Percentiles rank a stretch among this genome's conserved stretches.
phyloP scores from a whole-genome alignment of 441 rosid genomes.

The Populus hybrid region DNA sequence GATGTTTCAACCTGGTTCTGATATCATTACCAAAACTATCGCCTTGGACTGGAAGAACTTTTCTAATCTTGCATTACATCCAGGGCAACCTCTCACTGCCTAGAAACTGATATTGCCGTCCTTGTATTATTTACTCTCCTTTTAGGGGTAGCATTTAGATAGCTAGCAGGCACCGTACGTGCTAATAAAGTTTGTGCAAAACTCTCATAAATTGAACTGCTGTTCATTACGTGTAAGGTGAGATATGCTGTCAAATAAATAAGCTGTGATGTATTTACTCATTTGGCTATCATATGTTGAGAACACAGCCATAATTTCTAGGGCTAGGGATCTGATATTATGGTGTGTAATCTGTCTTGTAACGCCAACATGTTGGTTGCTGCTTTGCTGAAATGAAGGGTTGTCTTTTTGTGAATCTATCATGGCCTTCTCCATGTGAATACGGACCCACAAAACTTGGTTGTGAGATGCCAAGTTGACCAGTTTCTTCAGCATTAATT shows the following conservation, averaged over 20 bases:
- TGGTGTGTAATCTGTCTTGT: conserved; percentile 9
- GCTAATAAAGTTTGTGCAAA: conserved; percentile 15
- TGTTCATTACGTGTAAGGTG: conserved; percentile 19
- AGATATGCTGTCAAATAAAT: conserved; percentile 40
- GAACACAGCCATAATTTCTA: background rate
- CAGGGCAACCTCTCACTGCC: background rate
- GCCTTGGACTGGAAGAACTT: background rate
- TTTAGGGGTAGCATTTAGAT: conserved; percentile 31
- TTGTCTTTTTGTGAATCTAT: conserved; percentile 15
- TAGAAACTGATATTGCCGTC: conserved; percentile 11
- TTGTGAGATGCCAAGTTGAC: conserved; percentile 5
- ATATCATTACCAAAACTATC: background rate
- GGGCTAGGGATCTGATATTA: conserved; percentile 17
- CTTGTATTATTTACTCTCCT: background rate
- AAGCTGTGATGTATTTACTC: conserved; percentile 19
- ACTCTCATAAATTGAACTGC: conserved; percentile 17
- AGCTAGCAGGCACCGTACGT: conserved; percentile 20
- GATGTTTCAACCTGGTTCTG: conserved; percentile 64
- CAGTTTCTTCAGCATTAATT: background rate
- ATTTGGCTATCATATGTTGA: background rate
- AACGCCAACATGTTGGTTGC: conserved; percentile 11
- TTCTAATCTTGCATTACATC: background rate
- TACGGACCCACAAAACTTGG: conserved; percentile 14
- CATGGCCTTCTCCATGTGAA: conserved; percentile 22
- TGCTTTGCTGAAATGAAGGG: conserved; percentile 16